A percentile compares a stretch with the other conserved stretches of the same genome.
These are phyloP conservation scores for Plantago ovata DNA, from an alignment of 257 asterid genomes.

Conservation along the genomic window DNA sequence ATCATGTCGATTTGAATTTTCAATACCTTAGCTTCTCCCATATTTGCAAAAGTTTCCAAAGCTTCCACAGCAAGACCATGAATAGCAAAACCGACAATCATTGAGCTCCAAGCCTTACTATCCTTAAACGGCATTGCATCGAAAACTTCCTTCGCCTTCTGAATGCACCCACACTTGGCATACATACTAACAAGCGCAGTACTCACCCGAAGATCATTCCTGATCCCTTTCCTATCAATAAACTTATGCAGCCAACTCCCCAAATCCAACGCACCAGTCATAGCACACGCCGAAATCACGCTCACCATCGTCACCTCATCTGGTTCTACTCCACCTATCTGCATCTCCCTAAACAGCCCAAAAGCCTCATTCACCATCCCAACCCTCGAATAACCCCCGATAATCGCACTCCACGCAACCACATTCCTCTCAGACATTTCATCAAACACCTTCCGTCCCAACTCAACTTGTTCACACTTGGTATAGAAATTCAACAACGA, in stretches of 20 bases:
- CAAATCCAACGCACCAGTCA: constrained; percentile 60
- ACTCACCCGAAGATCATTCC: constrained; percentile 57
- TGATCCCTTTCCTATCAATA: constrained; percentile 47
- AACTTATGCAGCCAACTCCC: constrained; percentile 67
- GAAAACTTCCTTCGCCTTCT: constrained; percentile 56
- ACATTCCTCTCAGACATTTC: constrained; percentile 62
- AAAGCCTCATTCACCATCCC: constrained; percentile 67
- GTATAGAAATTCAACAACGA: constrained; percentile 58
- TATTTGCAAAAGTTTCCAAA: constrained; percentile 40
- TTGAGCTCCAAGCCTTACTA: constrained; percentile 77
- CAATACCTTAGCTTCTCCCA: constrained; percentile 59
- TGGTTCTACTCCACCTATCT: constrained; percentile 46
- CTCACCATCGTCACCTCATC: constrained; percentile 70
- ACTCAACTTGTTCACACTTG: constrained; percentile 48
- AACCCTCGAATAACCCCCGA: constrained; percentile 51
- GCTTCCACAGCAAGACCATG: constrained; percentile 61
- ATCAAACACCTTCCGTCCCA: constrained; percentile 65
- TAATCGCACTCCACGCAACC: constrained; percentile 71
- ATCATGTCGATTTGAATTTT: too few relatives aligned
- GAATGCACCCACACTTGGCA: constrained; percentile 69
- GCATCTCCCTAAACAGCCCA: constrained; percentile 65
- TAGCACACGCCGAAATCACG: constrained; percentile 68
- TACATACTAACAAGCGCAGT: constrained; percentile 76
- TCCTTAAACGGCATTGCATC: constrained; percentile 62
- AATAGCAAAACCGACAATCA: constrained; percentile 66